Evolutionary conservation across 306 rosid genomes (phyloP), one percentile per base, ranked within the genome.

Genomic region (Casuarina glauca): DNA sequence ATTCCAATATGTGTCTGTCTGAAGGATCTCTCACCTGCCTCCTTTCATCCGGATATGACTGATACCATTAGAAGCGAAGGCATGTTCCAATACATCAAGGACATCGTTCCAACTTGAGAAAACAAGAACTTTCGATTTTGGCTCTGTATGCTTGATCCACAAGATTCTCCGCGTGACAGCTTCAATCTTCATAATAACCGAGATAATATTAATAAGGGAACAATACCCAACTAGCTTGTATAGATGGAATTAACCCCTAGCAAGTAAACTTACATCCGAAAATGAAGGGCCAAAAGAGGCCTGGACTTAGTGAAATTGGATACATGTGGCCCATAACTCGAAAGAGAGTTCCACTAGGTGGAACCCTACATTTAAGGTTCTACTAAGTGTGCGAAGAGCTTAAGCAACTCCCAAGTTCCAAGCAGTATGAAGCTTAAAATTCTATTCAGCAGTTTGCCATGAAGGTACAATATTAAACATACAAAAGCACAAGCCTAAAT

Each of bases 51-150:
- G 89, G 75, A 89, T 69, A 80, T n/a, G 87, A 75, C 88, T 85
- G 75, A 92, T 89, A 68, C 68, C 76, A 75, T 92, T 94, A 51
- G 91, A 87, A 51, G 82, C 73, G 81, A 94, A 92, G 69, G 98
- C 95, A 73, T 92, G 97, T 82, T 90, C 97, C 89, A 94, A 77
- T 44, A 94, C 98, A 71, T 94, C 95, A 81, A 94, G 97, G 60
- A 92, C 98, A 82, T 92, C 97, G 63, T 94, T 86, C 98, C 98
- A 94, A 82, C 97, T 94, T 13, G 98, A 92, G 78, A 94, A 94
- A 67, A 94, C 98, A 20, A 94, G 93, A 75, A 90, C 90, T 87
- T 92, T 94, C 4, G 90, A 93, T 54, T 83, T 72, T 60, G 90
- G 82, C 82, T 94, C 92, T 36, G 90, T 79, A 52, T 91, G 87